Evolutionary conservation across 2,329 filamentous ascomycete species (phyloP), one percentile per base, ranked within the genome.

Genomic region (Mycogone perniciosa): DNA sequence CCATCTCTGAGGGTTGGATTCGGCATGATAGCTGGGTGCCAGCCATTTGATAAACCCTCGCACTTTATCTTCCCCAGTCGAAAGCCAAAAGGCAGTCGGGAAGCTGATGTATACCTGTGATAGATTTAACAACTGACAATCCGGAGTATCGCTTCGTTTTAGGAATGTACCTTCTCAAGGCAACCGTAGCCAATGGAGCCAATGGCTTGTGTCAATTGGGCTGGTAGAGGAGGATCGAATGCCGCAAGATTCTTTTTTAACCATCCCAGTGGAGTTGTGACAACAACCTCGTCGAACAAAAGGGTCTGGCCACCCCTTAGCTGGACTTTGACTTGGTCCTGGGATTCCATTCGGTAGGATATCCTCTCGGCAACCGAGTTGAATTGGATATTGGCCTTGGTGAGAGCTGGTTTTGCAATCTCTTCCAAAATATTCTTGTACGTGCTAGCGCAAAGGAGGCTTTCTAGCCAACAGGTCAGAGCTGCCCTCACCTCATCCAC

Each of bases 41-140:
- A 90, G 77, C 79, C 89, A 95, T 62, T 89, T 84, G 40, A 82
- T 83, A 67, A 92, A 91, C 27, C 85, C 82, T 4, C 84, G 76
- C 34, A 80, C 72, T 42, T 70, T 69, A 31, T 67, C 57, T 0
- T 61, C 60, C 35, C 81, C 71, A 0, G 66, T 57, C 0, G 61
- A 60, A 2, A 73, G 68, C 89, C 90, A 95, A 64, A 91, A 95
- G 0, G 89, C 82, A 8, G 68, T 73, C 0, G 86, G 82, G 59
- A 95, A 95, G 35, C 78, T 86, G 39, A 89, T 76, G 63, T 81
- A 82, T 2, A 80, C 72, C 74, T 73, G 48, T 5, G 20, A 27
- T 9, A 42, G 40, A 39, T 33, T 30, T 3, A 30, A 26, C 45
- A 31, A 43, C 20, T 10, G 29, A 34, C 4, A 13, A 6, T 34